Conservation (phyloP, 208 protist species). For the Vickermania ingenoplastis region DNA sequence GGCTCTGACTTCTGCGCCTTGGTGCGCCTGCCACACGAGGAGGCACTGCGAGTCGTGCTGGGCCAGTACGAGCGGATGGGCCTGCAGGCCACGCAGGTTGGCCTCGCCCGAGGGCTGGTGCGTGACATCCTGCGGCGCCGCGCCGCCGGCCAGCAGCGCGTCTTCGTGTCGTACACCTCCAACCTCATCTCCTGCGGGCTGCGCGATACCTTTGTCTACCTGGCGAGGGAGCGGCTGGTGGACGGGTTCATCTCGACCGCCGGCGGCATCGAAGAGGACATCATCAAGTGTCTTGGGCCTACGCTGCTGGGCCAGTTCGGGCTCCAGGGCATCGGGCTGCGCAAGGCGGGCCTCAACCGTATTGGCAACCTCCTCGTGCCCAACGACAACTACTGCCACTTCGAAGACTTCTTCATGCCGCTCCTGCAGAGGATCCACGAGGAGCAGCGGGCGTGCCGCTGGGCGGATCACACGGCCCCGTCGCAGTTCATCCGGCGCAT, state of each 20-base stretch:
- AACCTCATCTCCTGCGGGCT: conserved; percentile 99
- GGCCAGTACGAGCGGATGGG: conserved; percentile 27
- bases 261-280: conserved; percentile 99
- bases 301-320: conserved; percentile 94
- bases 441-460: conserved; percentile 75
- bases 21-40: conserved; percentile 28
- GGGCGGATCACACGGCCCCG: conserved; percentile 81
- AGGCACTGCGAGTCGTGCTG: conserved; percentile 41
- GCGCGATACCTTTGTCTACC: conserved; percentile 95
- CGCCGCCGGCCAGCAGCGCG: conserved; percentile 28
- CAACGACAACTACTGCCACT: conserved; percentile 99
- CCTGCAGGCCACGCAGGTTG: conserved; percentile 73
- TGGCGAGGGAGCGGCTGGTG: conserved; percentile 94
- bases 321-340: conserved; percentile 87
- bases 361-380: conserved; percentile 99
- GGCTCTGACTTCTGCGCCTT: conserved; percentile 50
- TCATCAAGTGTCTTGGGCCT: conserved; percentile 98
- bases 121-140: conserved; percentile 42
- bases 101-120: conserved; percentile 48
- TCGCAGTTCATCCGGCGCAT: conserved; percentile 95
- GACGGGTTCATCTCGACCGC: conserved; percentile 98
- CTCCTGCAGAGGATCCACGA: conserved; percentile 92
- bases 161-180: conserved; percentile 99
- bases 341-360: conserved; percentile 93
- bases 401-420: conserved; percentile 99